Percentiles rank a stretch among this genome's conserved stretches.
phyloP scores from a whole-genome alignment of 371 early-diverging fungal species.

The Haplosporangium sp. region DNA sequence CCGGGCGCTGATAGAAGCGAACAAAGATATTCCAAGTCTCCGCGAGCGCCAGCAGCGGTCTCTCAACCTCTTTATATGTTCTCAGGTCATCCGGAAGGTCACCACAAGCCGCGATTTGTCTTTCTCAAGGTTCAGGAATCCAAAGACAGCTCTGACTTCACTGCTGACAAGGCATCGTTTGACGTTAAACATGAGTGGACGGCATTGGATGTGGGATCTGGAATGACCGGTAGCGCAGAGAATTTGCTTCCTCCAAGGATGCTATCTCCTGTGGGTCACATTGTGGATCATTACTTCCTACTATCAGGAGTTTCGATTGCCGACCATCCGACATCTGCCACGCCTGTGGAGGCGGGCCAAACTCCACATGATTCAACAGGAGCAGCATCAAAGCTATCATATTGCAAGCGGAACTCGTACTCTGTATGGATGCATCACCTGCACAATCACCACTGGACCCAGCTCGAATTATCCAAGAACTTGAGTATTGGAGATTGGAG shows the following conservation, averaged over 20 bases:
- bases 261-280: conserved; percentile 58
- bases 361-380: not conserved
- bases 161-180: conserved; percentile 1
- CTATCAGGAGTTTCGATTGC: conserved; percentile 56
- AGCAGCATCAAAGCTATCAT: not conserved
- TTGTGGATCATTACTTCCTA: conserved; percentile 57
- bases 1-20: conserved; percentile 6
- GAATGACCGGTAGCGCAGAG: conserved; percentile 12
- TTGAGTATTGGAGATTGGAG: conserved; percentile 62
- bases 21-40: not conserved
- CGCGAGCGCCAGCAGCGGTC: not conserved
- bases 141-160: conserved; percentile 5
- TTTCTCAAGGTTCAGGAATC: conserved; percentile 34
- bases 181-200: conserved; percentile 43
- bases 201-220: conserved; percentile 17
- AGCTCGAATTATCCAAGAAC: conserved; percentile 57
- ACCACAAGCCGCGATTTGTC: conserved; percentile 16
- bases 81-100: conserved; percentile 8
- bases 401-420: conserved; percentile 46
- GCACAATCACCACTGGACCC: conserved; percentile 57
- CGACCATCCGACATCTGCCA: not conserved
- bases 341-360: not conserved
- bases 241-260: conserved; percentile 59
- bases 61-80: conserved; percentile 26
- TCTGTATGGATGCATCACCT: conserved; percentile 63